Percentiles rank a stretch among this genome's conserved stretches.
Evolutionary conservation across 176 grass and related monocot species (phyloP).

Genomic region (Triticum dicoccoides): DNA sequence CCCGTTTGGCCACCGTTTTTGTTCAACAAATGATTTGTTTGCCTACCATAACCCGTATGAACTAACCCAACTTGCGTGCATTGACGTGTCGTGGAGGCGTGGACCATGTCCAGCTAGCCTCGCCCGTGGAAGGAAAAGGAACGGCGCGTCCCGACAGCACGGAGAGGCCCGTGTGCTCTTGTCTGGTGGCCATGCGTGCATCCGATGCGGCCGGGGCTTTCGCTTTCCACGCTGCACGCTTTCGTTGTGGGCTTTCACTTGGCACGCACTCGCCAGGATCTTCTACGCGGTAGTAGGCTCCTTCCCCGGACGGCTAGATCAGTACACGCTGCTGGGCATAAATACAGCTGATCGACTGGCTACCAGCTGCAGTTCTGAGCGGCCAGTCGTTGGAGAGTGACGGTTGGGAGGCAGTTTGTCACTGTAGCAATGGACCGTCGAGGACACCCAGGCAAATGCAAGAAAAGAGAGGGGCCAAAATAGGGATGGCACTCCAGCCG

Average conservation of each 20-base stretch:
- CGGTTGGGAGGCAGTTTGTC: neutral
- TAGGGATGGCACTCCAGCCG: neutral
- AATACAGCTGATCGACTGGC: too few relatives aligned
- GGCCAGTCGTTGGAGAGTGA: neutral
- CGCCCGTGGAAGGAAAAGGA: neutral
- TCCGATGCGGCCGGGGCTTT: neutral
- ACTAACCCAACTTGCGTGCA: neutral
- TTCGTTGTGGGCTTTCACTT: neutral
- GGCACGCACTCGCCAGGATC: neutral
- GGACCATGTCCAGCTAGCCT: neutral
- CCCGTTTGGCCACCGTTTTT: too few relatives aligned
- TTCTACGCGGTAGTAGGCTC: neutral
- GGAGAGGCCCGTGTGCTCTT: neutral
- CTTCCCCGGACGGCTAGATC: too few relatives aligned
- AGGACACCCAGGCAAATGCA: conserved; percentile 4
- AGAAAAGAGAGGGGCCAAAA: conserved; percentile 1
- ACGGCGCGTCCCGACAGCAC: neutral
- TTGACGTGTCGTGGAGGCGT: neutral
- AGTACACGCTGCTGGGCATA: too few relatives aligned
- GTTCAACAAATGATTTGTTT: neutral
- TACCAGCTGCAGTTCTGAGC: neutral
- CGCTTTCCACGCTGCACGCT: neutral
- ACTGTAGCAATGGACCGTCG: neutral
- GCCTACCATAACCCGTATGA: neutral
- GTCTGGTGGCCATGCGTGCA: neutral